A percentile compares a stretch with the other conserved stretches of the same genome.
phyloP scores from a whole-genome alignment of 1,284 basidiomycete species.

The Tilletia walkeri region DNA sequence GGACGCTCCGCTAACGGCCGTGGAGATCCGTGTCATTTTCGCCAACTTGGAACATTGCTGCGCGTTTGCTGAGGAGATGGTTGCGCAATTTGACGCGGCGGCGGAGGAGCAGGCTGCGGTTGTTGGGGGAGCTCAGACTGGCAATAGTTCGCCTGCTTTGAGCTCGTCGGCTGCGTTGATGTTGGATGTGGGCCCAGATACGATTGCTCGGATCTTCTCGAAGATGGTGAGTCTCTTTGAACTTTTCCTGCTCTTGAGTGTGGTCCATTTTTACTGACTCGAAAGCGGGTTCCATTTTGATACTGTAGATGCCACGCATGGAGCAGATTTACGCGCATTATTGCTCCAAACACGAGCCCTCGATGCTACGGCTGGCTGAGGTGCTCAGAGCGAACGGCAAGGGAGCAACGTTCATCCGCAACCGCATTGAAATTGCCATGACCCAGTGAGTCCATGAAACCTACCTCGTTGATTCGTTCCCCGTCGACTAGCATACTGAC shows the following conservation, averaged over 20 bases:
- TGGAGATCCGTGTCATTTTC: conserved; percentile 75
- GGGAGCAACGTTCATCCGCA: conserved; percentile 50
- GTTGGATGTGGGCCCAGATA: conserved; percentile 58
- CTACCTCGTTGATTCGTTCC: too few relatives aligned
- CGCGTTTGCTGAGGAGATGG: conserved; percentile 68
- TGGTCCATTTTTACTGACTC: too few relatives aligned
- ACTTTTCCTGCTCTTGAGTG: neutral
- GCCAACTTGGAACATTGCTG: conserved; percentile 75
- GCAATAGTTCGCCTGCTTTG: neutral
- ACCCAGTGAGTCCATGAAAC: conserved; percentile 23
- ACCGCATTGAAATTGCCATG: conserved; percentile 54
- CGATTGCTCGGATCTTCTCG: conserved; percentile 75
- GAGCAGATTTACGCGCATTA: conserved; percentile 78
- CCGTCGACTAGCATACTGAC: too few relatives aligned
- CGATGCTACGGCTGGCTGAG: conserved; percentile 64
- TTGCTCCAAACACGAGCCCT: conserved; percentile 78
- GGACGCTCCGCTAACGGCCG: conserved; percentile 63
- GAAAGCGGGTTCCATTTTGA: too few relatives aligned
- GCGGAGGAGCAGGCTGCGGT: neutral
- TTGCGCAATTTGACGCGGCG: conserved; percentile 25
- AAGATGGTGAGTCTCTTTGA: conserved; percentile 63
- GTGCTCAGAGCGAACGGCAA: conserved; percentile 41
- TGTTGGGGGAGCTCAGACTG: neutral
- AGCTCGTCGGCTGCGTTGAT: neutral
- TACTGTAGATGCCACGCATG: conserved; percentile 68